Percentiles rank a stretch among this genome's conserved stretches.
Evolutionary conservation across 1,139 yeast species (phyloP).

Genomic region (Yamadazyma sp.): DNA sequence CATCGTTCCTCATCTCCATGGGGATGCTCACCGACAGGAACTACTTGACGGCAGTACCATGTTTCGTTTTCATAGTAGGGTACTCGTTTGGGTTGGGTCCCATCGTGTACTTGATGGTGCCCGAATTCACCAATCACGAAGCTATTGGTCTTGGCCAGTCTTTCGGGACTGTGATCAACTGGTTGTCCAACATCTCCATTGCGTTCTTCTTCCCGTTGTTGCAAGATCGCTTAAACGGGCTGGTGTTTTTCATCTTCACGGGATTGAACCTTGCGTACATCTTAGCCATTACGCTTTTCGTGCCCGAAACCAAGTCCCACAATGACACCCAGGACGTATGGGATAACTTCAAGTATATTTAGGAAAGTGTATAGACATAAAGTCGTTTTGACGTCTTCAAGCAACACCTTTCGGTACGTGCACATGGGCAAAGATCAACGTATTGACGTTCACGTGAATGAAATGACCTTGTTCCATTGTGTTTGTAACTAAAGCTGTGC

Average conservation of each 20-base stretch:
- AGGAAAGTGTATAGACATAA: too few relatives aligned
- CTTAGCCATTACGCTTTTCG: constrained; percentile 19
- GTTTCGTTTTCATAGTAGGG: constrained; percentile 68
- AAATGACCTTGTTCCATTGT: too few relatives aligned
- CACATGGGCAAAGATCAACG: too few relatives aligned
- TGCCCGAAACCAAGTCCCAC: constrained; percentile 38
- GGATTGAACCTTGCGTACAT: constrained; percentile 22
- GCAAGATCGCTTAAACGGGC: constrained; percentile 27
- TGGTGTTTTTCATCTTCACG: constrained; percentile 31
- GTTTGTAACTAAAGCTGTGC: background rate
- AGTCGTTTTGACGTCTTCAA: too few relatives aligned
- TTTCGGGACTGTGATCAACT: constrained; percentile 81
- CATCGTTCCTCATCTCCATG: constrained; percentile 59
- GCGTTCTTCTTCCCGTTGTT: constrained; percentile 71
- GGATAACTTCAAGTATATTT: constrained; percentile 14
- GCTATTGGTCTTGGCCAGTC: constrained; percentile 84
- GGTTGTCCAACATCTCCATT: constrained; percentile 78
- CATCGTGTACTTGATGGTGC: constrained; percentile 78
- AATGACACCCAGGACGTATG: constrained; percentile 30
- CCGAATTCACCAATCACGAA: constrained; percentile 74
- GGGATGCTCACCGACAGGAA: constrained; percentile 54
- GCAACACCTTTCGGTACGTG: too few relatives aligned
- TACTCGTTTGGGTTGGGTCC: constrained; percentile 92
- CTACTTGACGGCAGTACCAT: constrained; percentile 55
- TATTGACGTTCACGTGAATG: too few relatives aligned